Base-by-base conservation (phyloP, 495 filamentous ascomycete genomes). In the Aspergillus kassunensis region DNA sequence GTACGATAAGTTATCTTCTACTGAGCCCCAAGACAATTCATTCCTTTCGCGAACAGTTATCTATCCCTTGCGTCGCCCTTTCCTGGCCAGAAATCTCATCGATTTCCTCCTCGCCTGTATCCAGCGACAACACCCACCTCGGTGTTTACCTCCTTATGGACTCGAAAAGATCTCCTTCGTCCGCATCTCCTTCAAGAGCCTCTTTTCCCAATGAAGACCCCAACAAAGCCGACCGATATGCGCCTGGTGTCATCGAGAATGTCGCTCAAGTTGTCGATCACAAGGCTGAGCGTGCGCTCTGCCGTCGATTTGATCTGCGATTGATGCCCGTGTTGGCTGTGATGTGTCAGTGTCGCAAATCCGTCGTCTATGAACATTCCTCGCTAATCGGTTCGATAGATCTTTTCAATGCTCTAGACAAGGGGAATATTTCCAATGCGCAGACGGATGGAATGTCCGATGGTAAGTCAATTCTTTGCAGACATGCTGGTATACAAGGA, bases 361-460 rank as follows among this genome's bases (percentile, higher is more conserved):
- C 15, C 6, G 21, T 6, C 19, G 34, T 7, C 15, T 1, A 15
- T 27, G 25, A 2, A 23, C 18, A 15, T 51, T 42, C 42, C 5
- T 18, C n/a, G 51, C 33, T 23, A 36, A 44, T 40, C 44, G 43
- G 49, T 20, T 3, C 9, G 8, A 10, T 51, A 68, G 68, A 85
- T 56, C 68, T 84, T 25, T 83, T 83, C 67, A 84, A 83, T 60
- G 72, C 73, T 16, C 71, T 87, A n/a, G 83, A 86, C 59, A 86
- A 86, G 53, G 80, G 79, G 9, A 87, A 87, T 54, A 56, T 87
- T 25, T 79, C 82, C 46, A 89, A 90, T 60, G 86, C 86, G 11
- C 79, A 89, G 64, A 89, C 86, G 0, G 82, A 75, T 54, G 78
- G 80, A 9, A 70, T 80, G 52, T 67, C 72, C 31, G 62, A 68